Evolutionary conservation across 139 green algal genomes (phyloP), one percentile per base, ranked within the genome.

Genomic region (Volvox reticuliferus): DNA sequence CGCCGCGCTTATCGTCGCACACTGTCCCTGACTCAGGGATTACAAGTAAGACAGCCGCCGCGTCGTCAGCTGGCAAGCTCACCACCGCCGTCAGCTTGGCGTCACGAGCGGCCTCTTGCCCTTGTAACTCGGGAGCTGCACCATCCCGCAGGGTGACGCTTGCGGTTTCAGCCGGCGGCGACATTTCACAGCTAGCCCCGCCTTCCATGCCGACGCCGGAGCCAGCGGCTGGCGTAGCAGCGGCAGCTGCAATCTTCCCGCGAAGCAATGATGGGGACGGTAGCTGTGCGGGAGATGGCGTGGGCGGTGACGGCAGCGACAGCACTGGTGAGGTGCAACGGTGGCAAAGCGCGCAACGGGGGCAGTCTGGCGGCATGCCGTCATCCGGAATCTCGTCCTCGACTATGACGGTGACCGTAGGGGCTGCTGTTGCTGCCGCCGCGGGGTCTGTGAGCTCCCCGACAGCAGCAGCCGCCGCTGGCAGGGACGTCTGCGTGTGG

Each of bases 261-360:
- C 2, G 62, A 32, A 30, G n/a, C 16, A 55, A 12, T 55, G 81
- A 30, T 17, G 69, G 28, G 36, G 85, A 69, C 84, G 22, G 21
- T 19, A 32, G 9, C 6, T 24, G 22, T 22, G 63, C 37, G 82
- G 62, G 32, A 35, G 82, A 30, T 0, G 32, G 12, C 17, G 61
- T 9, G 61, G 20, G 26, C 63, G 16, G 12, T 28, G 85, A 26
- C 69, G 85, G 85, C 26, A 89, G 85, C 28, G 85, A 67, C 16
- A 89, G 68, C 35, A 82, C 26, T 1, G 85, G 85, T 30, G 24
- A 32, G 6, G 36, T 71, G 69, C 69, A 82, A 36, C 85, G 85
- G 26, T 55, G 71, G 85, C 85, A 89, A 1, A 89, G 85, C 14
- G 85, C 85, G 69, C 85, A 89, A 50, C 85, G 85, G 0, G 85